A percentile compares a stretch with the other conserved stretches of the same genome.
phyloP scores from a whole-genome alignment of 306 rosid genomes.

The Casuarina glauca region DNA sequence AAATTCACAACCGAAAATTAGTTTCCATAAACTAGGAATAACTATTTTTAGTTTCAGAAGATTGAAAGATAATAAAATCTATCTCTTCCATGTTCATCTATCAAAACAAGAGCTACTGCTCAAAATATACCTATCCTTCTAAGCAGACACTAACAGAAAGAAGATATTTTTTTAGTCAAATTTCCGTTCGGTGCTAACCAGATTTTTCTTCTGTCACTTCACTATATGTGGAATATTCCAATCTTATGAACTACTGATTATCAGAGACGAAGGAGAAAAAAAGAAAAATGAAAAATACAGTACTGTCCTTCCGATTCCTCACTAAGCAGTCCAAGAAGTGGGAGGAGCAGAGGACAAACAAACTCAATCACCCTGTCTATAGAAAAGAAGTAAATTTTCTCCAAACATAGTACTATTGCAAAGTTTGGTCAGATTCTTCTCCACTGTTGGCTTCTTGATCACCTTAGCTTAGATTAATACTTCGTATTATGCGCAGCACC shows the following conservation, averaged over 20 bases:
- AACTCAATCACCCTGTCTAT: conserved; percentile 15
- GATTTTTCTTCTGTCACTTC: too few relatives aligned
- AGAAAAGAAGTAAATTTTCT: too few relatives aligned
- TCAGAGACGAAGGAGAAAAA: background rate
- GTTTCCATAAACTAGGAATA: background rate
- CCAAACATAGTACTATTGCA: too few relatives aligned
- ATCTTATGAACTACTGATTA: background rate
- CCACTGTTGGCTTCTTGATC: too few relatives aligned
- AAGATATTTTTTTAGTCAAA: background rate
- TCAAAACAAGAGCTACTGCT: background rate
- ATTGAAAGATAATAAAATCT: background rate
- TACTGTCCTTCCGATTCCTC: conserved; percentile 14
- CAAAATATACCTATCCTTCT: background rate
- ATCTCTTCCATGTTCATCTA: background rate
- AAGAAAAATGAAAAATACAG: background rate
- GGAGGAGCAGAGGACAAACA: conserved; percentile 26
- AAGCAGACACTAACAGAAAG: background rate
- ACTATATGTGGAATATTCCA: background rate
- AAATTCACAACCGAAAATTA: conserved; percentile 13
- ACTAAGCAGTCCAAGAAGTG: conserved; percentile 17
- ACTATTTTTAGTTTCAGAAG: background rate
- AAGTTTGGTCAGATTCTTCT: too few relatives aligned
- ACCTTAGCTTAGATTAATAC: too few relatives aligned
- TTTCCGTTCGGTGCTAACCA: too few relatives aligned
- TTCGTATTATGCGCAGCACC: too few relatives aligned